Evolutionary conservation across 768 basidiomycete genomes (phyloP).

Genomic region (Dioszegia hungarica): DNA sequence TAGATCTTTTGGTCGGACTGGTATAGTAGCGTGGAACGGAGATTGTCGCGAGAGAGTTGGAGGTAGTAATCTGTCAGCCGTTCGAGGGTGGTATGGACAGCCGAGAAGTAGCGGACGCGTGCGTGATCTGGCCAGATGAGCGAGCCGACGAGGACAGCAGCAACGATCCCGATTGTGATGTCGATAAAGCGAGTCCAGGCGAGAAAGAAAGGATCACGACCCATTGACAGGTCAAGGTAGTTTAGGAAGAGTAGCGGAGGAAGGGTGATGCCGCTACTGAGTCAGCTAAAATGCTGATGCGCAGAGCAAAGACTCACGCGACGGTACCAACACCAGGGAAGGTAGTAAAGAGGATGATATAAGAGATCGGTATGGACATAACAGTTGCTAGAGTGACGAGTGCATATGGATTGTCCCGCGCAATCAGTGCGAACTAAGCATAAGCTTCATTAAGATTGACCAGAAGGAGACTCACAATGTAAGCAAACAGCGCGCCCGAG

Average conservation of each 20-base stretch:
- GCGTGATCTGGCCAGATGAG: slow-evolving; percentile 48
- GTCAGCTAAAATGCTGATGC: neutral
- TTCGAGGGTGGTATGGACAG: slow-evolving; percentile 34
- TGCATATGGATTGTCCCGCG: slow-evolving; percentile 41
- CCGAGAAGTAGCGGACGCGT: slow-evolving; percentile 39
- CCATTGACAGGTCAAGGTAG: slow-evolving; percentile 31
- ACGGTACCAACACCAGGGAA: slow-evolving; percentile 29
- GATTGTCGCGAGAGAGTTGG: slow-evolving; percentile 29
- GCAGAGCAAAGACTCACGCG: slow-evolving; percentile 19
- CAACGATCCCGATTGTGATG: slow-evolving; percentile 45
- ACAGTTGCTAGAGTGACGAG: slow-evolving; percentile 42
- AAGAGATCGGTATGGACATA: slow-evolving; percentile 41
- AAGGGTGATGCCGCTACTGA: slow-evolving; percentile 44
- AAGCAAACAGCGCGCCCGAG: slow-evolving; percentile 41
- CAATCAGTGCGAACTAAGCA: slow-evolving; percentile 38
- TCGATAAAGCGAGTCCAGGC: slow-evolving; percentile 43
- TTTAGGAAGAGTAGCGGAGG: slow-evolving; percentile 47
- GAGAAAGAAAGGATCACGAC: slow-evolving; percentile 27
- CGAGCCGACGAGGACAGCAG: slow-evolving; percentile 43
- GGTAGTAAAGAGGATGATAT: slow-evolving; percentile 41
- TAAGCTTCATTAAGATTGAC: neutral
- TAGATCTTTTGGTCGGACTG: slow-evolving; percentile 27
- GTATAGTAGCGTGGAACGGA: slow-evolving; percentile 43
- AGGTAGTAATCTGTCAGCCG: slow-evolving; percentile 30
- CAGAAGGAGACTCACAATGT: slow-evolving; percentile 38